These are phyloP conservation scores for Spathaspora boniae DNA, from an alignment of 805 yeast species.

Conservation along the genomic window DNA sequence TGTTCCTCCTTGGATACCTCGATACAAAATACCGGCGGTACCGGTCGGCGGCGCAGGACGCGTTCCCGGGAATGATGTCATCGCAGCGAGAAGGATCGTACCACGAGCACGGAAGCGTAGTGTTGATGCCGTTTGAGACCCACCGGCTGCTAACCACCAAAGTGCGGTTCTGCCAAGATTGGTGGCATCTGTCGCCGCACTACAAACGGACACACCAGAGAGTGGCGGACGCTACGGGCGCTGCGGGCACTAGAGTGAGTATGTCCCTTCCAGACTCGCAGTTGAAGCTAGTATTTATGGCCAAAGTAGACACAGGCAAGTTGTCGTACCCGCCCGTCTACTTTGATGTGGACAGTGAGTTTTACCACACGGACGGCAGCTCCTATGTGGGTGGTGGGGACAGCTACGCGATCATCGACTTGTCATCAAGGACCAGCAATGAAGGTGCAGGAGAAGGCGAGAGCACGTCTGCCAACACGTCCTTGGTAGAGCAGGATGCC, in stretches of 20 bases:
- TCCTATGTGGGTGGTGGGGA: slow-evolving; percentile 1
- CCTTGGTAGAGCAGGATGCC: no score
- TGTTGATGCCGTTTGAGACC: slow-evolving; percentile 12
- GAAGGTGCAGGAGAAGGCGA: no score
- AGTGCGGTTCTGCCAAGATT: slow-evolving; percentile 32
- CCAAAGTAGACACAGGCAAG: slow-evolving; percentile 11
- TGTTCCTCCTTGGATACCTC: slow-evolving; percentile 28
- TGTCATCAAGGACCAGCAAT: slow-evolving; percentile 4
- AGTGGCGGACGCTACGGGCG: no score
- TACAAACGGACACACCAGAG: slow-evolving; percentile 8
- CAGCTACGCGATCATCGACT: slow-evolving; percentile 10
- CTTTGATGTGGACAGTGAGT: slow-evolving; percentile 20
- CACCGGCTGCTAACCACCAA: slow-evolving; percentile 12
- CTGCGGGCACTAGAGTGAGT: background rate
- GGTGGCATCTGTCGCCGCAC: slow-evolving; percentile 24
- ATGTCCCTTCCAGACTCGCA: slow-evolving; percentile 8
- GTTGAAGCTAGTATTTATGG: slow-evolving; percentile 16
- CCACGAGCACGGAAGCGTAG: slow-evolving; percentile 12
- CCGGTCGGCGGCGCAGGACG: slow-evolving; percentile 2
- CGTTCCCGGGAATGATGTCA: background rate
- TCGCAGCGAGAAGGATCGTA: slow-evolving; percentile 9
- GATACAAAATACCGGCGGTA: slow-evolving; percentile 23
- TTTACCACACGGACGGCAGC: slow-evolving; percentile 8
- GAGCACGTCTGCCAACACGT: no score
- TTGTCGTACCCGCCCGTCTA: slow-evolving; percentile 17